Base-by-base conservation (phyloP, 2,329 filamentous ascomycete genomes). In the Cryphonectria parasitica region DNA sequence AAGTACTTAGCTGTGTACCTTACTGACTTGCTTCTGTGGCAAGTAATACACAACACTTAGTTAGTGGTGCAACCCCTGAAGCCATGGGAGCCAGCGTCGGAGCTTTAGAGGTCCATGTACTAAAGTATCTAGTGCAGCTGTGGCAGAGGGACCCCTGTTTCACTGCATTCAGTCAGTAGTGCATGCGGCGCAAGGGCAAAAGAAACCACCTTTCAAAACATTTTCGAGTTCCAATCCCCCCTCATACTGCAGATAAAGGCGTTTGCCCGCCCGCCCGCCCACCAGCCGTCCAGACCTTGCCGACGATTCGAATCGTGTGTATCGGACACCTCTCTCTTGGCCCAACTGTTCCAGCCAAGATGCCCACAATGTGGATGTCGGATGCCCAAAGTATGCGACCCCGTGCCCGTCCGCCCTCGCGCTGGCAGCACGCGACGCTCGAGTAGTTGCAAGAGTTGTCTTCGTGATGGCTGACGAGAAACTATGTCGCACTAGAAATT, bases 311-410 rank as follows among this genome's bases (percentile, higher is more conserved):
- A 19, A 58, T 31, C 25, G 54, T 13, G 54, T 31, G 54, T 31
- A 31, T 19, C 25, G 64, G 56, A 31, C 49, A 1, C 3, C 36
- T 39, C 13, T 34, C 17, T 15, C 2, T 22, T 61, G n/a, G 25
- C 4, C 19, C 31, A 25, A 34, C 31, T 31, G 39, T 3, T 11
- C 28, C 41, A 31, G 66, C 73, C 78, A 88, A 81, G 67, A 93
- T 95, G 92, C 92, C 92, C 78, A 92, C 93, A 72, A 97, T 97
- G 92, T 98, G 95, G 95, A 88, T 98, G 78, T 93, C 95, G 77
- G 95, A 98, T 83, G 89, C 92, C 79, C 95, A 98, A 83, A 98
- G 95, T 97, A 87, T 78, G 92, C 67, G 28, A 63, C 58, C 31
- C 62, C 58, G 49, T 45, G 22, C 58, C 56, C 70, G 17, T n/a